Evolutionary conservation across 495 filamentous ascomycete species (phyloP).

Genomic region (Daldinia childiae): DNA sequence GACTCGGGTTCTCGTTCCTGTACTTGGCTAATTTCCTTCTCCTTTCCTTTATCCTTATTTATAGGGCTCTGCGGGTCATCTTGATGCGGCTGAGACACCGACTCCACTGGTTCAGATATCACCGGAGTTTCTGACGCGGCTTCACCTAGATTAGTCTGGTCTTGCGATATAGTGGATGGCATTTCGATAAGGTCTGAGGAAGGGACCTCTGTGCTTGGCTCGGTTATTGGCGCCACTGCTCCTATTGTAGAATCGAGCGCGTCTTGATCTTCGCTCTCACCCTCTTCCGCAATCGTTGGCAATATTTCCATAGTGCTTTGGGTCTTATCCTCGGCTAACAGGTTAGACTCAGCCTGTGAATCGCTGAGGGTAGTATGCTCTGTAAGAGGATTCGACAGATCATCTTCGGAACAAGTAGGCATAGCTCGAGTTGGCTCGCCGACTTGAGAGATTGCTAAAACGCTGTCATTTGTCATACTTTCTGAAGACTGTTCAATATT

Average conservation of each 20-base stretch:
- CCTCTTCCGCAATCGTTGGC: constrained; percentile 47
- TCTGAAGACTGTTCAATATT: background rate
- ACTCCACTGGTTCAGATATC: constrained; percentile 12
- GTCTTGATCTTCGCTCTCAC: constrained; percentile 40
- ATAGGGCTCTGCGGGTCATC: constrained; percentile 6
- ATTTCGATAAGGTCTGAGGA: constrained; percentile 13
- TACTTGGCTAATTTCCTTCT: constrained; percentile 36
- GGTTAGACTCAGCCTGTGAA: constrained; percentile 16
- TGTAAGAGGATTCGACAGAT: constrained; percentile 2
- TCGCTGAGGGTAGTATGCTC: constrained; percentile 4
- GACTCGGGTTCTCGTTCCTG: constrained; percentile 28
- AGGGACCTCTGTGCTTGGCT: constrained; percentile 10
- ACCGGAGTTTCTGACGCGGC: constrained; percentile 7
- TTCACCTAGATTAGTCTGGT: constrained; percentile 19
- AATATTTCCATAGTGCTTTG: constrained; percentile 3
- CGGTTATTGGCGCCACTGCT: constrained; percentile 6
- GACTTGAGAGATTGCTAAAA: constrained; percentile 3
- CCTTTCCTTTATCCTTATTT: constrained; percentile 46
- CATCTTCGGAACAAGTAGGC: constrained; percentile 15
- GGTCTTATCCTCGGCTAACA: background rate
- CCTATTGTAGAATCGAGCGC: constrained; percentile 15
- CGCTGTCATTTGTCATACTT: constrained; percentile 4
- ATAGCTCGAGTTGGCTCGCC: constrained; percentile 12
- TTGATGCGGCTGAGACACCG: constrained; percentile 14
- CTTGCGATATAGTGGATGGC: constrained; percentile 3